Percentiles rank a stretch among this genome's conserved stretches.
phyloP scores from a whole-genome alignment of 2,329 filamentous ascomycete genomes.

The Stachybotrys chlorohalonatus region DNA sequence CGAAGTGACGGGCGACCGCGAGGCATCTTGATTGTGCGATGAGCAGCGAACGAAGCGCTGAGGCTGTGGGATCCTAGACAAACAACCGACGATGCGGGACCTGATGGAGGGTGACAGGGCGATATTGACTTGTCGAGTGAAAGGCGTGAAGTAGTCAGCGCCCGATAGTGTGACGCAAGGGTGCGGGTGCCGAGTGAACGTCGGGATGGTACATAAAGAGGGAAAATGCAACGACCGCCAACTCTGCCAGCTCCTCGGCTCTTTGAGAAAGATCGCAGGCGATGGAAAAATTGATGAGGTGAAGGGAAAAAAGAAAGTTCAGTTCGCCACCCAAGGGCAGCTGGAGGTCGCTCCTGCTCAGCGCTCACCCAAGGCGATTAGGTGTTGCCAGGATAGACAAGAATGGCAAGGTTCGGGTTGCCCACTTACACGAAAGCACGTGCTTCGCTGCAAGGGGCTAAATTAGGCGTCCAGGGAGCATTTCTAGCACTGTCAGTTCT shows the following conservation, averaged over 20 bases:
- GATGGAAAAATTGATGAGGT: not conserved
- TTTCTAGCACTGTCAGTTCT: slow-evolving; percentile 3
- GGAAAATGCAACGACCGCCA: not conserved
- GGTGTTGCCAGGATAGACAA: slow-evolving; percentile 10
- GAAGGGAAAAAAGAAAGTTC: not conserved
- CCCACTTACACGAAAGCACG: slow-evolving; percentile 24
- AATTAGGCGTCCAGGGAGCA: slow-evolving; percentile 5
- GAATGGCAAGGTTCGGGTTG: slow-evolving; percentile 10
- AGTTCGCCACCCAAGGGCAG: not conserved
- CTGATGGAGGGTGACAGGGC: not conserved
- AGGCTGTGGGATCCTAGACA: not conserved
- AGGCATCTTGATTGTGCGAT: slow-evolving; percentile 13
- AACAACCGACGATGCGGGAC: not conserved
- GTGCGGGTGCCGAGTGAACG: not conserved
- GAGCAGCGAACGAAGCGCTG: not conserved
- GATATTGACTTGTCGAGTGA: not conserved
- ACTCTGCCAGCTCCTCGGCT: not conserved
- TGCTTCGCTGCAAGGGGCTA: slow-evolving; percentile 7
- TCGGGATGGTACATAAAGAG: not conserved
- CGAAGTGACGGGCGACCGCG: slow-evolving; percentile 17
- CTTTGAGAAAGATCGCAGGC: not conserved
- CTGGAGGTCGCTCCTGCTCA: not conserved
- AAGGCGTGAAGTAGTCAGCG: not conserved
- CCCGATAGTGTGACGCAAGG: not conserved
- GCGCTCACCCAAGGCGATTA: not conserved